Evolutionary conservation across 768 basidiomycete genomes (phyloP).

Genomic region (Podaxis carcinomalis): DNA sequence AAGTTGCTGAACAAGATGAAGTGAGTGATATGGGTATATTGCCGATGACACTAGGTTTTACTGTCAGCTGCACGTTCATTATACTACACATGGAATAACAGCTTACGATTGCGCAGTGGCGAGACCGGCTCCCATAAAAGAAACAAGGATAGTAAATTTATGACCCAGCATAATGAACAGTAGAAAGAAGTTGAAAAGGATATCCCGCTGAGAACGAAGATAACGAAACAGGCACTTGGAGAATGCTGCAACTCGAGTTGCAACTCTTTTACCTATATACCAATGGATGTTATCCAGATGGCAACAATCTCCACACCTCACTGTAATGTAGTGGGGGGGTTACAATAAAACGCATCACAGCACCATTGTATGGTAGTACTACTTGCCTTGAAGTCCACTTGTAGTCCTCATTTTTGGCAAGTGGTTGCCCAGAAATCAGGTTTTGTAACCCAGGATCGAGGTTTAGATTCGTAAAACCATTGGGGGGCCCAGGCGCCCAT

Average conservation of each 20-base stretch:
- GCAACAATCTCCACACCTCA: background rate
- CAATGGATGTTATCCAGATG: background rate
- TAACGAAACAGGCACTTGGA: background rate
- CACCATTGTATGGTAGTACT: background rate
- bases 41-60: background rate
- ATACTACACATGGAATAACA: background rate
- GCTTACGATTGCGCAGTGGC: constrained; percentile 43
- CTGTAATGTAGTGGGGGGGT: background rate
- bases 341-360: background rate
- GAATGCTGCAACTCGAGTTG: background rate
- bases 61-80: constrained; percentile 3
- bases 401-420: background rate
- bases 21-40: constrained; percentile 35
- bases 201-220: too few relatives aligned
- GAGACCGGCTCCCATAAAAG: constrained; percentile 22
- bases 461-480: too few relatives aligned
- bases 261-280: background rate
- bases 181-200: background rate
- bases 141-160: constrained; percentile 22
- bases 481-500: too few relatives aligned
- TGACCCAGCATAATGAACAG: constrained; percentile 10
- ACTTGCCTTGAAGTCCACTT: background rate
- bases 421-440: background rate
- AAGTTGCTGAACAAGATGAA: constrained; percentile 40
- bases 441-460: too few relatives aligned